These are phyloP conservation scores for Chrysanthemum makinoi DNA, from an alignment of 129 eudicot species.

Conservation along the genomic window DNA sequence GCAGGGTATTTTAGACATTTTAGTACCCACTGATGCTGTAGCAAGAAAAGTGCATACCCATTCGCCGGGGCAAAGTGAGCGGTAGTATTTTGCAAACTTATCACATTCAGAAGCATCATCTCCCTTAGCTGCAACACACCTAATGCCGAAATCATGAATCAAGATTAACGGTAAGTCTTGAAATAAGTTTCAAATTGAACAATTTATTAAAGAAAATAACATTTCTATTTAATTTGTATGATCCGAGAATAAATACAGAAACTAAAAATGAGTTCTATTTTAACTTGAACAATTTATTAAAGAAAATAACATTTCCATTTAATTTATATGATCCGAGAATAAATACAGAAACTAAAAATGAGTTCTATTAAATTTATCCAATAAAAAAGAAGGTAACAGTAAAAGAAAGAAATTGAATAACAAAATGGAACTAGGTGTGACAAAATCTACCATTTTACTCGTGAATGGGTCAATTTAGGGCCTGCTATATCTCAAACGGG, in stretches of 20 bases:
- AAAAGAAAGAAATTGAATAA: neutral
- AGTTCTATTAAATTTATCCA: neutral
- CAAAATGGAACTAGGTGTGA: too few species aligned
- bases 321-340: too few species aligned
- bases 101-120: slow-evolving; percentile 84
- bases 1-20: neutral
- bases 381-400: neutral
- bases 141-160: slow-evolving; percentile 19
- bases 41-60: slow-evolving; percentile 55
- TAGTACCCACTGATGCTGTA: too few species aligned
- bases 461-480: too few species aligned
- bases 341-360: neutral
- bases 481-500: too few species aligned
- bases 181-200: neutral
- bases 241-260: neutral
- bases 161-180: neutral
- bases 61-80: slow-evolving; percentile 96
- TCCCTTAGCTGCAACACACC: slow-evolving; percentile 92
- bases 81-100: slow-evolving; percentile 86
- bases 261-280: neutral
- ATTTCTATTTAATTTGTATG: too few species aligned
- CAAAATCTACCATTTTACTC: too few species aligned
- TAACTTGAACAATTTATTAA: too few species aligned
- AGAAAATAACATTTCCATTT: too few species aligned
- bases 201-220: too few species aligned